Evolutionary conservation across 2,329 filamentous ascomycete genomes (phyloP).

Genomic region (Mycosphaerella sp.): DNA sequence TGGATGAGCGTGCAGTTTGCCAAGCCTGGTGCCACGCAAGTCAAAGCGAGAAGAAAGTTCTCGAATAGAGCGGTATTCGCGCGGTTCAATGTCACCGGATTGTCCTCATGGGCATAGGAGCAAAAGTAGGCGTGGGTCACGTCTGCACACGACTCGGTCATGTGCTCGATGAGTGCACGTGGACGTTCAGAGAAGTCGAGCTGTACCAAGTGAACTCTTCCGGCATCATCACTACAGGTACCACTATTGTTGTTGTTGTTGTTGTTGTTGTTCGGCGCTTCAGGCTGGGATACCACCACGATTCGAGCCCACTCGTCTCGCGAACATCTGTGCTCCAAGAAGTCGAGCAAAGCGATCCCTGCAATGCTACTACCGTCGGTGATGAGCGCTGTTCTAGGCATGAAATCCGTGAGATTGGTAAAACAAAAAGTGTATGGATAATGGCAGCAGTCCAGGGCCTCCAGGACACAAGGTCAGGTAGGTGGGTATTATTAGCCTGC

Average conservation of each 20-base stretch:
- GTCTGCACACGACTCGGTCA: slow-evolving; percentile 22
- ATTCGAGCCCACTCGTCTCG: slow-evolving; percentile 23
- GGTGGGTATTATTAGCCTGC: no score
- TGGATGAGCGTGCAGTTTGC: slow-evolving; percentile 22
- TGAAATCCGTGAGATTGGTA: background rate
- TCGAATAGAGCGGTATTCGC: slow-evolving; percentile 31
- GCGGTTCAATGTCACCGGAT: slow-evolving; percentile 26
- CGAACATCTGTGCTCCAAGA: slow-evolving; percentile 28
- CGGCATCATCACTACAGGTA: slow-evolving; percentile 23
- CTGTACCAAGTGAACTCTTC: slow-evolving; percentile 29
- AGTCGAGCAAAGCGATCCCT: slow-evolving; percentile 33
- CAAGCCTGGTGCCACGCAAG: slow-evolving; percentile 22
- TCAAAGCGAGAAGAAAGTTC: slow-evolving; percentile 32
- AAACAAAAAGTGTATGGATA: no score
- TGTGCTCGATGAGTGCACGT: slow-evolving; percentile 12
- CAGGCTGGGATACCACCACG: slow-evolving; percentile 28
- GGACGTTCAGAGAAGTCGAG: slow-evolving; percentile 27
- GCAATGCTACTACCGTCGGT: slow-evolving; percentile 35
- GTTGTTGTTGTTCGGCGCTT: slow-evolving; percentile 12
- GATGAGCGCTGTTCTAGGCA: slow-evolving; percentile 27
- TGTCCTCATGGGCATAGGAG: slow-evolving; percentile 33
- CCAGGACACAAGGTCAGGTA: no score
- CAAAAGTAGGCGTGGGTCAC: slow-evolving; percentile 35
- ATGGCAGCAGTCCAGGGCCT: no score
- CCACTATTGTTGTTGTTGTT: no score